These are phyloP conservation scores for Aspergillus uvarum DNA, from an alignment of 2,329 filamentous ascomycete genomes.

Conservation along the genomic window DNA sequence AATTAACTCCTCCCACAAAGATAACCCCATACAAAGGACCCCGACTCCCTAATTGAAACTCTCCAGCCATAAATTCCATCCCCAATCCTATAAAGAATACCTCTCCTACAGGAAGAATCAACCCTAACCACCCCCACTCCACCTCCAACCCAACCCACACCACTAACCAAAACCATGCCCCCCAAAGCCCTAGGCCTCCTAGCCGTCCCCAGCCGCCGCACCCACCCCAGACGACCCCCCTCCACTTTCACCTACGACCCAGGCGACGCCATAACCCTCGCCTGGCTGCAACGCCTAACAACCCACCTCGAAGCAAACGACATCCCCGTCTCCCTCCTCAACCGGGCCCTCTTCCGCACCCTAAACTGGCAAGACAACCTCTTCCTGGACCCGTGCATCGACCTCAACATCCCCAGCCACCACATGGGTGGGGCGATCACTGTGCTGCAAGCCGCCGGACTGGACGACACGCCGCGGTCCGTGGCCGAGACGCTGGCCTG, in stretches of 20 bases:
- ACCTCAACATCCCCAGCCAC: not conserved
- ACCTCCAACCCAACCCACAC: too few species aligned
- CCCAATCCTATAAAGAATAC: too few species aligned
- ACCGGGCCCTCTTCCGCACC: not conserved
- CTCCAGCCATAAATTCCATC: too few species aligned
- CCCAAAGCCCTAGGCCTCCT: too few species aligned
- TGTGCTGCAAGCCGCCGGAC: not conserved
- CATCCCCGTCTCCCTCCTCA: not conserved
- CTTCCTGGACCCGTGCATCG: not conserved
- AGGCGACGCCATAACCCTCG: not conserved
- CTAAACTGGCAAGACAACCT: not conserved
- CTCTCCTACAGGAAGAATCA: too few species aligned
- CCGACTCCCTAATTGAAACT: too few species aligned
- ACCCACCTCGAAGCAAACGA: not conserved
- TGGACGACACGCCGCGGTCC: not conserved
- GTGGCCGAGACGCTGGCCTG: not conserved
- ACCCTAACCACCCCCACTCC: too few species aligned
- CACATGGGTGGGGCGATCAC: not conserved
- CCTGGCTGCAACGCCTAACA: not conserved
- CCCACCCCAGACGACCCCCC: too few species aligned
- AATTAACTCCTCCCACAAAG: too few species aligned
- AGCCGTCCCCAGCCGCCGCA: too few species aligned
- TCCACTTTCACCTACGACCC: not conserved
- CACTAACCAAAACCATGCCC: too few species aligned
- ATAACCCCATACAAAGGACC: too few species aligned